Evolutionary conservation across 2,329 filamentous ascomycete species (phyloP), one percentile per base, ranked within the genome.

Genomic region (Emmonsiellopsis sp.): DNA sequence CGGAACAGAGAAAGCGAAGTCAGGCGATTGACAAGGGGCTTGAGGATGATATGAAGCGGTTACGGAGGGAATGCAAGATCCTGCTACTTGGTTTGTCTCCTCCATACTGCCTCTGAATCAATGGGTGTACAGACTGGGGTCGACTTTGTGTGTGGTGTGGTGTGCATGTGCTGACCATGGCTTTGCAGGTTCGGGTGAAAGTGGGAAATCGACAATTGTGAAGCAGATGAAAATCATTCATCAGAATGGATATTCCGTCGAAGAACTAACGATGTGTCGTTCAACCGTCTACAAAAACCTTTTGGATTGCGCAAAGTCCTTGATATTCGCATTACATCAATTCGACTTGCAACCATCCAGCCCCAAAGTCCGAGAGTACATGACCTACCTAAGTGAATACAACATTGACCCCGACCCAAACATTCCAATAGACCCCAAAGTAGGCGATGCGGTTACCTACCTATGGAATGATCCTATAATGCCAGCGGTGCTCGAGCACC

Each of bases 181-280:
- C 52, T 54, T 50, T 50, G 56, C 69, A 96, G 93, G 93, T 61
- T 97, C 93, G 60, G 93, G 93, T 61, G 93, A 98, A 76, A 97
- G 92, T 73, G 93, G 93, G 62, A 98, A 98, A 75, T 97, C 93
- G 55, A 98, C 93, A 8, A 97, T 98, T 65, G 93, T 98, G 62
- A 98, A 98, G 74, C 93, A 98, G 79, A 98, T 98, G 93, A 98
- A 97, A 75, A 98, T 98, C 64, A 97, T 98, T 67, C 93, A 98
- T 68, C 86, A 97, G 65, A 95, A 96, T 74, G 93, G 93, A 57
- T 98, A 98, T 73, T 91, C 89, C 9, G 84, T 89, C 61, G 92
- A 97, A 64, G 93, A 98, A 72, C 79, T 97, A 49, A 87, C 87
- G 65, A 86, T 95, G 68, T 97, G 97, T 76, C 87, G 93, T 55